phyloP scores from a whole-genome alignment of 345 rosid genomes.

The Brassica nigra region DNA sequence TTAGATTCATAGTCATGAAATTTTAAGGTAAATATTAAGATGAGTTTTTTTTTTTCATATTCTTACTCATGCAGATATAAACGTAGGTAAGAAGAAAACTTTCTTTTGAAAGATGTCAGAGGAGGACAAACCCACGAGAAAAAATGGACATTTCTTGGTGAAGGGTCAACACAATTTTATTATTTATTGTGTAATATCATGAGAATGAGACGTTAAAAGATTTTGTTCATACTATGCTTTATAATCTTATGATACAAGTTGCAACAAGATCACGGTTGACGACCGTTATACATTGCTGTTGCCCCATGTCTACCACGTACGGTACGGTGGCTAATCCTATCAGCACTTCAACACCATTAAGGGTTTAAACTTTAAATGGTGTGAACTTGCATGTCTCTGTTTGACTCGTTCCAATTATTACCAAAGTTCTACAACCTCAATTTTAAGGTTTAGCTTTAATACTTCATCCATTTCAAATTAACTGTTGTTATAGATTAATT shows the following conservation, averaged over 20 bases:
- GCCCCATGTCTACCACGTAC: background rate
- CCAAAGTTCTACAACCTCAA: no score
- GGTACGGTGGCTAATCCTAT: background rate
- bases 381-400: background rate
- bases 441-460: no score
- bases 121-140: constrained; percentile 2
- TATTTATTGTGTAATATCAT: constrained; percentile 20
- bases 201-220: background rate
- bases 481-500: no score
- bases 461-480: no score
- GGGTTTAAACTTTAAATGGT: background rate
- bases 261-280: background rate
- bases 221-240: constrained; percentile 9
- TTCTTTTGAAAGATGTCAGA: constrained; percentile 8
- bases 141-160: background rate
- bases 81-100: constrained; percentile 27
- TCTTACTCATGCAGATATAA: constrained; percentile 33
- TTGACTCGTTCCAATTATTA: no score
- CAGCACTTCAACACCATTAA: background rate
- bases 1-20: background rate
- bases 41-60: background rate
- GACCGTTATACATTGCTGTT: background rate
- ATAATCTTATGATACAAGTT: background rate
- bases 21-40: background rate
- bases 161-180: constrained; percentile 15